Evolutionary conservation across 75 land plant genomes (phyloP).

Genomic region (Sequoia sempervirens): DNA sequence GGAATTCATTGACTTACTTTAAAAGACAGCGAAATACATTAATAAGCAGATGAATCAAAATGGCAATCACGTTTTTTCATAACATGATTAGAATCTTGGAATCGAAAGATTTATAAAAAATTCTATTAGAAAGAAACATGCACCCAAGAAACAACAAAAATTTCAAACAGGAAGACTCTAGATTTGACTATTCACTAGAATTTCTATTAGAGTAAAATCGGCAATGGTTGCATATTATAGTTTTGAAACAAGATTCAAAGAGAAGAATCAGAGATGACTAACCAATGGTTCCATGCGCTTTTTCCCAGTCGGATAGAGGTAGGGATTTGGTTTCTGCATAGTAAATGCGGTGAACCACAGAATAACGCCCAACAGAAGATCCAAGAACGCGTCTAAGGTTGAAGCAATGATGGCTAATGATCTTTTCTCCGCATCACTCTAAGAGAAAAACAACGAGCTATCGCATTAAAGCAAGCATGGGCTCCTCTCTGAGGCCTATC

Average conservation of each 20-base stretch:
- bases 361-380: conserved; percentile 85
- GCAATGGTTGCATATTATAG: background rate
- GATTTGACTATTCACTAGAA: background rate
- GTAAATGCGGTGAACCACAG: conserved; percentile 85
- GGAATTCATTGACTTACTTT: too few species aligned
- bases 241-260: background rate
- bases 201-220: background rate
- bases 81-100: too few species aligned
- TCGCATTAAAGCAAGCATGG: too few species aligned
- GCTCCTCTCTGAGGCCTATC: too few species aligned
- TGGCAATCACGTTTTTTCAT: too few species aligned
- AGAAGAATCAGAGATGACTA: conserved; percentile 11
- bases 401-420: conserved; percentile 95
- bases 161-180: background rate
- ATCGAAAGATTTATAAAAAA: too few species aligned
- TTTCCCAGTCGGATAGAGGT: conserved; percentile 90
- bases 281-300: conserved; percentile 92
- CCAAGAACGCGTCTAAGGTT: conserved; percentile 88
- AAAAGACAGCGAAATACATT: too few species aligned
- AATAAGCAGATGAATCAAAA: too few species aligned
- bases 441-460: too few species aligned
- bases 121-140: too few species aligned
- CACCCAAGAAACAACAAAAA: background rate
- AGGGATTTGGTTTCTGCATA: conserved; percentile 77
- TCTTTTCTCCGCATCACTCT: too few species aligned